Evolutionary conservation across 176 grass and related monocot species (phyloP), one percentile per base, ranked within the genome.

Genomic region (Lolium perenne): DNA sequence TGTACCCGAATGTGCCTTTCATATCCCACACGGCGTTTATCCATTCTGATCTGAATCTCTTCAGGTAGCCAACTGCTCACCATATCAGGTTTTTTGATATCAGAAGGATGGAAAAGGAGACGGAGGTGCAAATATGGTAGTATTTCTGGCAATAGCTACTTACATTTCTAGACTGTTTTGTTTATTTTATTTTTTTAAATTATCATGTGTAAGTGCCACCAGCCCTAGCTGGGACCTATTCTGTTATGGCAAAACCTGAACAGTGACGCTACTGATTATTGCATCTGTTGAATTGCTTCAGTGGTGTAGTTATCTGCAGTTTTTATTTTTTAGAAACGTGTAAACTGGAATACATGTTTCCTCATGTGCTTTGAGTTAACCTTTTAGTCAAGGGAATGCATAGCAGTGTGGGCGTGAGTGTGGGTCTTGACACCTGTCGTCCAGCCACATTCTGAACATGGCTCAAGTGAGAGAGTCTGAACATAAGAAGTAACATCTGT

Each of bases 21-120:
- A 83, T 92, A 38, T 94, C 94, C 9, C 94, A 96, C 82, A 76
- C 94, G 1, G 97, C 97, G 10, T 99, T 94, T 25, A 88, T 96
- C 83, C 97, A 99, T 84, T 91, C 92, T 45, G 94, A 99, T 91
- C 84, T 89, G 26, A 90, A 96, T 69, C 74, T 99, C 56, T 95
- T 98, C 71, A 86, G 87, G 82, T 96, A 91, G 86, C 29, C 62
- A 78, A 29, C 49, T 83, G 25, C 20, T 75, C 50, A 79, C 35
- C n/a, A 7, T 51, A 45, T 40, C 53, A 41, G 40, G 26, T 64
- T 20, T 20, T 53, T 82, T 65, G 54, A 77, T 49, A 15, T 57
- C 3, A 26, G 2, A 71, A 35, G 21, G 29, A 51, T 72, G 35
- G 16, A 53, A 53, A 66, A 41, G 23, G 73, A 76, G 72, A 12